Evolutionary conservation across 352 stramenopile species (phyloP), one percentile per base, ranked within the genome.

Genomic region (Discostella stelligera): DNA sequence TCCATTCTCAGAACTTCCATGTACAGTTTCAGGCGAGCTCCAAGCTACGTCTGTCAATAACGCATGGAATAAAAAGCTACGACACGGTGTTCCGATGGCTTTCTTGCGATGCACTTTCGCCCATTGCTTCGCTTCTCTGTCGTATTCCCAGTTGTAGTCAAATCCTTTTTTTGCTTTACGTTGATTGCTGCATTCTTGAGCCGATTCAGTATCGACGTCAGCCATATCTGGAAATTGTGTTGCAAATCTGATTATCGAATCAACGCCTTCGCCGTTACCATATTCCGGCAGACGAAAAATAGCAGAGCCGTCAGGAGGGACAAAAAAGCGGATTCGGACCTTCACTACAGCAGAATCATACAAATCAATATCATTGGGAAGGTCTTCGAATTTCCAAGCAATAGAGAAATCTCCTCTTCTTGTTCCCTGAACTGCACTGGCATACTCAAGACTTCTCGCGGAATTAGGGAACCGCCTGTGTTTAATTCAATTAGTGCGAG

Each of bases 321-420:
- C 75, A 50, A 64, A 77, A 23, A 66, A 23, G 39, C 75, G 55
- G 59, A 83, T 77, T 25, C 62, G 62, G 14, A 82, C 72, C 27
- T 63, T 44, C 16, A 74, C 61, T 49, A 55, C 23, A 6, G 53
- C 60, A 18, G 74, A 74, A 55, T 82, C 67, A 66, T 74, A 77
- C 30, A 39, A 48, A 21, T n/a, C 50, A 53, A 67, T 9, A 11
- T 66, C 53, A 25, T 53, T 21, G 8, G 69, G 68, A n/a, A 78
- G 53, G 49, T 74, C 56, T 32, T 71, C 11, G 16, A 81, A 81
- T 63, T 70, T 60, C 75, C 75, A 83, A 21, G 63, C 75, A 72
- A 83, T 78, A 8, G 67, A 65, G 58, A 78, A 83, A 55, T 83
- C 75, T 32, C 75, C 75, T 61, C 68, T 71, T 62, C 56, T 59